Percentiles rank a stretch among this genome's conserved stretches.
phyloP scores from a whole-genome alignment of 257 asterid species.

The Solanum sejunctum region DNA sequence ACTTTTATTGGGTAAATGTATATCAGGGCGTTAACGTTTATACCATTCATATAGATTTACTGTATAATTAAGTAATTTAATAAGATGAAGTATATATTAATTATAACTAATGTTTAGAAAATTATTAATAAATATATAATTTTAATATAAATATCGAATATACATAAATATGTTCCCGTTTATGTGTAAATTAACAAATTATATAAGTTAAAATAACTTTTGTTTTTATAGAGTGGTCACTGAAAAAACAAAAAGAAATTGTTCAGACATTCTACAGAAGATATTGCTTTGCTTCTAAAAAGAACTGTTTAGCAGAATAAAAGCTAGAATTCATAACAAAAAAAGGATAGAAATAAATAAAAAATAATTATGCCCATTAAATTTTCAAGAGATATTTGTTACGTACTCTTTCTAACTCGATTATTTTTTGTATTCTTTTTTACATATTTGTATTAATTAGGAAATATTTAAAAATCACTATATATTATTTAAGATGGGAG shows the following conservation, averaged over 20 bases:
- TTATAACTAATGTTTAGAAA: not conserved
- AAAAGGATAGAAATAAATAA: not conserved
- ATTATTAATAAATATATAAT: not conserved
- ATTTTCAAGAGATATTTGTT: too few species aligned
- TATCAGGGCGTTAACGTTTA: not conserved
- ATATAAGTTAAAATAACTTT: not conserved
- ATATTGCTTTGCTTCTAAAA: not conserved
- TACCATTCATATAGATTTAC: not conserved
- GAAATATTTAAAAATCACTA: not conserved
- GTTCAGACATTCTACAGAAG: not conserved
- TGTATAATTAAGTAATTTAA: not conserved
- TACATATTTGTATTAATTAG: too few species aligned
- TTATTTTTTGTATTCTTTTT: too few species aligned
- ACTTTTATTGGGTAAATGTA: not conserved
- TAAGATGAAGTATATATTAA: not conserved
- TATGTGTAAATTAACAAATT: not conserved
- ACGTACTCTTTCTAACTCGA: too few species aligned
- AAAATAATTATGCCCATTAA: too few species aligned
- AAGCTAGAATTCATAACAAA: not conserved
- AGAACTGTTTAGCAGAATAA: not conserved
- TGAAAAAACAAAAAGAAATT: not conserved
- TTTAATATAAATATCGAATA: not conserved
- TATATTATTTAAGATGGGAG: not conserved
- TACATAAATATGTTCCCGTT: not conserved
- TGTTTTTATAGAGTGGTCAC: not conserved